These are phyloP conservation scores for Pseudocercospora ulei DNA, from an alignment of 2,329 filamentous ascomycete species.

Conservation along the genomic window DNA sequence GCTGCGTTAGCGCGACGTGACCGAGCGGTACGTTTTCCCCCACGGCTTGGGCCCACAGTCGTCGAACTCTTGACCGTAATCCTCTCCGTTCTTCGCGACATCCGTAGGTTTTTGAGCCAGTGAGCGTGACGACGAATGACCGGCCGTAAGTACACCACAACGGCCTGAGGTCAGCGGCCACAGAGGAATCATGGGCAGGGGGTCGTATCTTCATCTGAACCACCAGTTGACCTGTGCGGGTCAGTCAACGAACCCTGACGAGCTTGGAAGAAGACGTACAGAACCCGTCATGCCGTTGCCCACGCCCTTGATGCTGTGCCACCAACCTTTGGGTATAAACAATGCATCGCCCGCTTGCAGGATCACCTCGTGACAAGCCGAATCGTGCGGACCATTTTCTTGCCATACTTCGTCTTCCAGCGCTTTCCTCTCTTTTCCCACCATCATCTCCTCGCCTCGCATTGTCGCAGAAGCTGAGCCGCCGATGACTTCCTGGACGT, in stretches of 20 bases:
- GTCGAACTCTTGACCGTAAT: too few species aligned
- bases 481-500: slow-evolving; percentile 38
- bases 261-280: slow-evolving; percentile 39
- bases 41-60: too few species aligned
- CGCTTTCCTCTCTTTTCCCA: slow-evolving; percentile 57
- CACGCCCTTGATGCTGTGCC: slow-evolving; percentile 68
- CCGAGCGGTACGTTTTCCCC: too few species aligned
- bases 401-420: slow-evolving; percentile 65
- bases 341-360: slow-evolving; percentile 59
- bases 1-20: too few species aligned
- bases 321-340: slow-evolving; percentile 76
- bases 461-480: slow-evolving; percentile 44
- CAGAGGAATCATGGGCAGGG: too few species aligned
- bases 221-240: slow-evolving; percentile 56
- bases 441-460: slow-evolving; percentile 84
- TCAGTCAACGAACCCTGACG: too few species aligned
- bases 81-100: too few species aligned
- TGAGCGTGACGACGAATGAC: too few species aligned
- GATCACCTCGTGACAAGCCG: slow-evolving; percentile 28
- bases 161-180: too few species aligned
- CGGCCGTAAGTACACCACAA: too few species aligned
- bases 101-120: too few species aligned
- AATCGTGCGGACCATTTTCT: slow-evolving; percentile 18
- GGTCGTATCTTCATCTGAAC: slow-evolving; percentile 49
- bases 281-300: slow-evolving; percentile 51